Evolutionary conservation across 495 filamentous ascomycete species (phyloP), one percentile per base, ranked within the genome.

Genomic region (Aspergillus ostianus): DNA sequence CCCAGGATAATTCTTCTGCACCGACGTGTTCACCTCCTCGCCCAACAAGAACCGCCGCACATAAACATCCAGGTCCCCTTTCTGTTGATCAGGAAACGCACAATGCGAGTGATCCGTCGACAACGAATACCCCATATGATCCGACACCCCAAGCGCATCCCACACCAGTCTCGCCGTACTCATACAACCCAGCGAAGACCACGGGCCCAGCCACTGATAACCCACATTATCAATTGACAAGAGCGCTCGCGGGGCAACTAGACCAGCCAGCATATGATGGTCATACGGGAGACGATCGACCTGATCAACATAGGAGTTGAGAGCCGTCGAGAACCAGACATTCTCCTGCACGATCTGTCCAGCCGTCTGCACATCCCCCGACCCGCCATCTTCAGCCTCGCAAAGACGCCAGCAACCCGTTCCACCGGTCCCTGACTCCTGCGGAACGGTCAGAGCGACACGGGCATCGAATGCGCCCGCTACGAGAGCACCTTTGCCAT

Each of bases 181-280:
- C 58, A 60, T 60, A 36, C 58, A 60, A 4, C 58, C 58, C 51
- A 48, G 32, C 6, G 27, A 49, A n/a, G 51, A 55, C 51, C 51
- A 55, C 9, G 58, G 51, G 4, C 58, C 58, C 58, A 60, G 27
- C 58, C 58, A 60, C 23, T 60, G n/a, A 44, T 60, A 60, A 12
- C 51, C 58, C 44, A 44, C 27, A 60, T 60, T 60, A 45, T 60
- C 58, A 6, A 60, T 47, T 3, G 23, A 23, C 26, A 60, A 32
- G 26, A 60, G 21, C 21, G 58, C 41, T 9, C 58, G 30, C 0
- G 58, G 58, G 4, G 58, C 58, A n/a, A 60, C 23, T 26, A 60
- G 47, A 2, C 58, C 58, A 8, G 58, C 58, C 26, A 60, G 18
- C 58, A 60, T 32, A 32, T 60, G 58, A 47, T 60, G 58, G n/a